Conservation (phyloP, 1,139 yeast species). For the Blastobotrys indianensis region DNA sequence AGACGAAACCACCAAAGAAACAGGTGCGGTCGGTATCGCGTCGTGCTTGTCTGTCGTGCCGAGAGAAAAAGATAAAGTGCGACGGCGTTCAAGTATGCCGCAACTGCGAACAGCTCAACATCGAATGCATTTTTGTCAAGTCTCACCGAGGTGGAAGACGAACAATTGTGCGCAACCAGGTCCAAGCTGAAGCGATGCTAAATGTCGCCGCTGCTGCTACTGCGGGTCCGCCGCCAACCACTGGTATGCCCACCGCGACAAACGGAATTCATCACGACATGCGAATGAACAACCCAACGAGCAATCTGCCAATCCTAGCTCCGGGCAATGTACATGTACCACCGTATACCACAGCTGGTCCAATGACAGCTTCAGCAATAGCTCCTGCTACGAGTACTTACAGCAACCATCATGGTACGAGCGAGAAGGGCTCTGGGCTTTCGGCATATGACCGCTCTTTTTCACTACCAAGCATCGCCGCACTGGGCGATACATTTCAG, state of each 20-base stretch:
- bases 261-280: too few relatives aligned
- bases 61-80: slow-evolving; percentile 59
- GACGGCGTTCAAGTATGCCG: slow-evolving; percentile 49
- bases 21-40: slow-evolving; percentile 47
- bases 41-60: slow-evolving; percentile 55
- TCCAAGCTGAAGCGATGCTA: too few relatives aligned
- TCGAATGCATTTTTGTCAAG: slow-evolving; percentile 53
- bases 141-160: slow-evolving; percentile 57
- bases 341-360: not conserved
- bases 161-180: slow-evolving; percentile 12
- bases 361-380: not conserved
- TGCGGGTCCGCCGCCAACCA: not conserved
- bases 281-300: too few relatives aligned
- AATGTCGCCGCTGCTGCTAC: not conserved
- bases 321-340: not conserved
- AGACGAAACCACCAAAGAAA: slow-evolving; percentile 8
- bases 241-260: not conserved
- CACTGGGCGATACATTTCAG: too few relatives aligned
- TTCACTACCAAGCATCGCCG: too few relatives aligned
- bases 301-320: too few relatives aligned
- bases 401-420: too few relatives aligned
- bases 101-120: slow-evolving; percentile 45
- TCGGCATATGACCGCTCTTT: too few relatives aligned
- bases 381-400: too few relatives aligned
- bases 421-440: too few relatives aligned